phyloP scores from a whole-genome alignment of 306 rosid species.

The Prinsepia uniflora region DNA sequence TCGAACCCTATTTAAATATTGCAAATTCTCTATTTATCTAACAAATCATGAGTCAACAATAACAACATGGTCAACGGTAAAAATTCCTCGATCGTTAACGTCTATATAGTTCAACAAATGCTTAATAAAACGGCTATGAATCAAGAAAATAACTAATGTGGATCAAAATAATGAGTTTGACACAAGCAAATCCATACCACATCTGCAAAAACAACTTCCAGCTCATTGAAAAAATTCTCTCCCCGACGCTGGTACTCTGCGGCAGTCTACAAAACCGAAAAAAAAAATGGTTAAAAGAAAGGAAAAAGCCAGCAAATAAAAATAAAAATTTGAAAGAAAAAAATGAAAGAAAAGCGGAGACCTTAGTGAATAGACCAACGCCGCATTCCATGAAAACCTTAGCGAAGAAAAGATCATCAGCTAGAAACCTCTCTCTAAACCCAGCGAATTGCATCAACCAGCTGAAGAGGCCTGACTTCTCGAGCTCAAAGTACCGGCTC shows the following conservation, averaged over 20 bases:
- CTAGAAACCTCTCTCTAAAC: conserved; percentile 80
- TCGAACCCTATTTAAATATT: too few relatives aligned
- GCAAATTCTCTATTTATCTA: not conserved
- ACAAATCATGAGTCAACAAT: not conserved
- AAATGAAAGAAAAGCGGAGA: conserved; percentile 8
- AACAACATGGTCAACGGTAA: not conserved
- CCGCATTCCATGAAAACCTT: conserved; percentile 87
- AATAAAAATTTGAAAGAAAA: not conserved
- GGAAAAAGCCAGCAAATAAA: not conserved
- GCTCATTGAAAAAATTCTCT: conserved; percentile 90
- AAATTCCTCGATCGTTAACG: not conserved
- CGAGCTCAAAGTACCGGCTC: conserved; percentile 59
- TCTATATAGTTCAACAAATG: not conserved
- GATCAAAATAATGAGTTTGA: not conserved
- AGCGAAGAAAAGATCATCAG: conserved; percentile 87
- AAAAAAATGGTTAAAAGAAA: not conserved
- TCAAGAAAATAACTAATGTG: not conserved
- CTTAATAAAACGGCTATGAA: not conserved
- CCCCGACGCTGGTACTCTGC: conserved; percentile 81
- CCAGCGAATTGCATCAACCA: conserved; percentile 86
- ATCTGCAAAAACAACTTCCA: conserved; percentile 88
- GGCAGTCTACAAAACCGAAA: conserved; percentile 64
- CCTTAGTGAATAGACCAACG: conserved; percentile 94
- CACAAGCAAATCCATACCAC: conserved; percentile 58
- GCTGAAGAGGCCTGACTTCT: conserved; percentile 50